Conservation (phyloP, 2,329 filamentous ascomycete genomes). For the Aspergillus ruber region DNA sequence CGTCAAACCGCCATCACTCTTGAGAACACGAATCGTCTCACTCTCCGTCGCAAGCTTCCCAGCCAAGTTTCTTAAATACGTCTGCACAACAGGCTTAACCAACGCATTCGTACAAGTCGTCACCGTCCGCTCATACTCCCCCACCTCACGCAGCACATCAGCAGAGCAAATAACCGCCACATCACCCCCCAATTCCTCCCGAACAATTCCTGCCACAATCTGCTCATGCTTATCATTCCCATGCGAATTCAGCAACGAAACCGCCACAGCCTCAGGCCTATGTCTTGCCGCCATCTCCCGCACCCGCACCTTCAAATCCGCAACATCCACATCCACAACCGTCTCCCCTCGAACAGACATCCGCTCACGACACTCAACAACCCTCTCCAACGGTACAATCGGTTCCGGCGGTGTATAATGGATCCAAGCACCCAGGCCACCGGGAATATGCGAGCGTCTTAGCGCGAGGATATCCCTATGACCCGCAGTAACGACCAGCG, state of each 20-base stretch:
- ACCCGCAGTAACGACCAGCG: constrained; percentile 43
- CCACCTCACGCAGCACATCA: constrained; percentile 43
- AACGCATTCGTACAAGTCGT: constrained; percentile 45
- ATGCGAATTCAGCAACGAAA: constrained; percentile 45
- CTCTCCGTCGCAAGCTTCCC: constrained; percentile 36
- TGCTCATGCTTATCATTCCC: constrained; percentile 40
- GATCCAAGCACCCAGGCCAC: constrained; percentile 46
- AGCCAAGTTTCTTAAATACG: constrained; percentile 38
- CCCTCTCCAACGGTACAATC: constrained; percentile 44
- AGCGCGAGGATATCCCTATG: constrained; percentile 46
- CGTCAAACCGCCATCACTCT: constrained; percentile 45
- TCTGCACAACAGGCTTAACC: constrained; percentile 44
- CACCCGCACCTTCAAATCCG: constrained; percentile 33
- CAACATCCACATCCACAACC: constrained; percentile 35
- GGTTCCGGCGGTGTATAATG: constrained; percentile 44
- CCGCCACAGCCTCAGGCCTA: constrained; percentile 40
- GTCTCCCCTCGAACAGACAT: constrained; percentile 39
- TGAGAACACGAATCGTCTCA: constrained; percentile 43
- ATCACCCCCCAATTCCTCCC: constrained; percentile 38
- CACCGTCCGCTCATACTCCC: constrained; percentile 46
- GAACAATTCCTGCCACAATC: constrained; percentile 32
- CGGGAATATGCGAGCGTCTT: constrained; percentile 46
- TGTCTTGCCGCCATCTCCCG: constrained; percentile 36
- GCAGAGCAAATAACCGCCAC: constrained; percentile 42
- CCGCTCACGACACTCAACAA: constrained; percentile 41